Conservation (phyloP, 176 grass and related monocot genomes). For the Aegilops sharonensis region DNA sequence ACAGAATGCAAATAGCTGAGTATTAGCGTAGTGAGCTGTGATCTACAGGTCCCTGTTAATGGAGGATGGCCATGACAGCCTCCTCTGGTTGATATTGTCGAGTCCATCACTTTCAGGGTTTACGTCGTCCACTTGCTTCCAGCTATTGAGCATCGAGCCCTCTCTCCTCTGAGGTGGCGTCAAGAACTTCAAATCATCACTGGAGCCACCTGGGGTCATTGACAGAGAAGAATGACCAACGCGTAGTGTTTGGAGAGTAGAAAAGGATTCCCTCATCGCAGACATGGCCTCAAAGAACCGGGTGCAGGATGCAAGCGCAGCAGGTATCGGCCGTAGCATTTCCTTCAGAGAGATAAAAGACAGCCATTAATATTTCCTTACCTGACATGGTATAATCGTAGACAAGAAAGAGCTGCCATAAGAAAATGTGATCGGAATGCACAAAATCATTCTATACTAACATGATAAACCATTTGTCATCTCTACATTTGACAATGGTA, state of each 20-base stretch:
- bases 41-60: constrained; percentile 59
- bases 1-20: not conserved
- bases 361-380: not conserved
- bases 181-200: constrained; percentile 56
- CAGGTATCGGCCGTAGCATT: constrained; percentile 92
- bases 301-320: constrained; percentile 93
- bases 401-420: not conserved
- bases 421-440: not conserved
- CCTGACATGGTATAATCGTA: not conserved
- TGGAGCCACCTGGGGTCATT: constrained; percentile 43
- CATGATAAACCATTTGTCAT: not conserved
- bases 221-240: constrained; percentile 51
- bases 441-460: not conserved
- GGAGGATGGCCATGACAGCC: constrained; percentile 68
- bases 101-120: constrained; percentile 33
- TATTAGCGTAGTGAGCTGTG: not conserved
- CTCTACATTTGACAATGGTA: not conserved
- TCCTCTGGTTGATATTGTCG: constrained; percentile 59
- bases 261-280: constrained; percentile 96
- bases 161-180: constrained; percentile 60
- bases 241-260: constrained; percentile 76
- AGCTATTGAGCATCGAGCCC: constrained; percentile 33
- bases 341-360: constrained; percentile 54
- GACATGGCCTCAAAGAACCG: constrained; percentile 99
- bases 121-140: constrained; percentile 46